phyloP scores from a whole-genome alignment of 1,284 basidiomycete genomes.

The Peniophora sp. region DNA sequence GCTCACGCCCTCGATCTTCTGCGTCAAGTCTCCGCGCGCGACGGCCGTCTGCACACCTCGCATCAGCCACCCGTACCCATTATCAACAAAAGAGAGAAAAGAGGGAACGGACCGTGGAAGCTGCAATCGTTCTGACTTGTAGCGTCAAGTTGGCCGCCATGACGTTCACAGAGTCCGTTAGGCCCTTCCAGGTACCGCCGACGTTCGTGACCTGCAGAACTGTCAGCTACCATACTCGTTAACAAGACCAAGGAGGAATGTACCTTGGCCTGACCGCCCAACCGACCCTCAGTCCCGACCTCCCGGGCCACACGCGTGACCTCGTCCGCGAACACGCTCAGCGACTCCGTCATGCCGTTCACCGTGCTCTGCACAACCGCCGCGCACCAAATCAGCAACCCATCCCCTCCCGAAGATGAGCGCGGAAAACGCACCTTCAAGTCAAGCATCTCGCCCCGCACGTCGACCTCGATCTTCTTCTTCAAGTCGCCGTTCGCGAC shows the following conservation, averaged over 20 bases:
- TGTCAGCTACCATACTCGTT: no score
- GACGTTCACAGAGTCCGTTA: slow-evolving; percentile 92
- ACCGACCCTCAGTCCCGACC: slow-evolving; percentile 86
- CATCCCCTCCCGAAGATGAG: no score
- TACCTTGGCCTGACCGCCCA: slow-evolving; percentile 75
- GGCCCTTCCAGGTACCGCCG: slow-evolving; percentile 95
- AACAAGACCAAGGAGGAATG: no score
- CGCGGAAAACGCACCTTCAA: no score
- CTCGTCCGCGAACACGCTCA: slow-evolving; percentile 84
- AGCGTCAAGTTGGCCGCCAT: slow-evolving; percentile 86
- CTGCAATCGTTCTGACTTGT: slow-evolving; percentile 92
- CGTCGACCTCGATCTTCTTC: slow-evolving; percentile 86
- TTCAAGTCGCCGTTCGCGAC: slow-evolving; percentile 86
- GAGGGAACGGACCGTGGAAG: slow-evolving; percentile 65
- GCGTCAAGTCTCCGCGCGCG: slow-evolving; percentile 87
- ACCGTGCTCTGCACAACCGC: slow-evolving; percentile 48
- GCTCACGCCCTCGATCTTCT: slow-evolving; percentile 88
- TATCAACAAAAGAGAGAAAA: slow-evolving; percentile 8
- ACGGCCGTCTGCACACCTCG: slow-evolving; percentile 66
- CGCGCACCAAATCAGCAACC: no score
- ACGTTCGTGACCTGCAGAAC: slow-evolving; percentile 71
- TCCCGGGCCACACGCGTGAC: slow-evolving; percentile 84
- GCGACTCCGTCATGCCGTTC: slow-evolving; percentile 85
- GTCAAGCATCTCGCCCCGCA: slow-evolving; percentile 86
- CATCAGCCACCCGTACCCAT: slow-evolving; percentile 8